Conservation (phyloP, 2,329 filamentous ascomycete genomes). For the Calonectria naviculata region DNA sequence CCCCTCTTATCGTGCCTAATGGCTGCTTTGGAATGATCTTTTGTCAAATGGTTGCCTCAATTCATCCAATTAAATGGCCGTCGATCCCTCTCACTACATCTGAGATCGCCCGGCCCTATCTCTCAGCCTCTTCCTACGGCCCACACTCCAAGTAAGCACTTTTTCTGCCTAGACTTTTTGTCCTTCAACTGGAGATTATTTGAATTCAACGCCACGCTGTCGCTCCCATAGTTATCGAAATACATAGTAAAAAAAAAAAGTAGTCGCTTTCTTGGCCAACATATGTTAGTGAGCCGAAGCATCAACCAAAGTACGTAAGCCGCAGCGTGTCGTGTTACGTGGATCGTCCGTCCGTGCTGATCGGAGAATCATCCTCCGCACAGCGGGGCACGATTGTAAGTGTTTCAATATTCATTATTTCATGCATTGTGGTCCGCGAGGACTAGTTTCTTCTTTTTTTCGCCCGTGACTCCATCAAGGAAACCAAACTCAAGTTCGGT, state of each 20-base stretch:
- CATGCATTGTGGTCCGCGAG: slow-evolving; percentile 1
- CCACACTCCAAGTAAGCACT: neutral
- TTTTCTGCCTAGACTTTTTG: neutral
- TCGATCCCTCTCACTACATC: slow-evolving; percentile 15
- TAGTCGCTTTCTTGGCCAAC: slow-evolving; percentile 11
- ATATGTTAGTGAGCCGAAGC: slow-evolving; percentile 4
- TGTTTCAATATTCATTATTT: neutral
- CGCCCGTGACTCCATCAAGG: slow-evolving; percentile 1
- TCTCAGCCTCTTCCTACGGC: neutral
- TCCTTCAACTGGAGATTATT: slow-evolving; percentile 10
- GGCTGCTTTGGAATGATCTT: neutral
- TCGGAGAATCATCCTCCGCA: slow-evolving; percentile 3
- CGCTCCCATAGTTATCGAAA: slow-evolving; percentile 15
- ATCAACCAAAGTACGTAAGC: slow-evolving; percentile 19
- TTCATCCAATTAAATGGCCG: slow-evolving; percentile 9
- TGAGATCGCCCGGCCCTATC: slow-evolving; percentile 11
- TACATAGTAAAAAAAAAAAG: slow-evolving; percentile 30
- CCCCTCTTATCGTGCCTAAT: neutral
- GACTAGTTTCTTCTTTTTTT: slow-evolving; percentile 4
- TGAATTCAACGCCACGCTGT: slow-evolving; percentile 32
- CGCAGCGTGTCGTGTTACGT: slow-evolving; percentile 7
- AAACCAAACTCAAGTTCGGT: slow-evolving; percentile 57
- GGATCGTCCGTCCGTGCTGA: slow-evolving; percentile 12
- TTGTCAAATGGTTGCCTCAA: neutral
- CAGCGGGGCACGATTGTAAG: neutral